Percentiles rank a stretch among this genome's conserved stretches.
Conservation (phyloP, 2,329 filamentous ascomycete genomes). For the Fusarium sp. region DNA sequence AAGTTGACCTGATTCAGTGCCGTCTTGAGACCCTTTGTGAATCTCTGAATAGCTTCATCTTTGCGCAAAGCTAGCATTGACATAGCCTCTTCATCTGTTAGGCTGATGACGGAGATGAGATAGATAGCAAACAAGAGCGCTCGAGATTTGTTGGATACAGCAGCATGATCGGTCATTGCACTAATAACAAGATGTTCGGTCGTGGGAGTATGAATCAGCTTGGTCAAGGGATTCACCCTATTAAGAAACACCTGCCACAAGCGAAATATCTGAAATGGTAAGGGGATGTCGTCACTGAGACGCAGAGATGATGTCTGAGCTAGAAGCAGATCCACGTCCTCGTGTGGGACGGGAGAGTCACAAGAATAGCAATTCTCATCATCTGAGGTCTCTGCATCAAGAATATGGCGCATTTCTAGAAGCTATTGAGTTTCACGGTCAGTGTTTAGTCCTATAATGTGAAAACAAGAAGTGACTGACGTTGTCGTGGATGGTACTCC, state of each 20-base stretch:
- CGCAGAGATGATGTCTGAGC: neutral
- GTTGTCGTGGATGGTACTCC: slow-evolving; percentile 15
- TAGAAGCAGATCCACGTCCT: slow-evolving; percentile 16
- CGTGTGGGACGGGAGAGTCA: slow-evolving; percentile 1
- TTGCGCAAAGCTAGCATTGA: slow-evolving; percentile 4
- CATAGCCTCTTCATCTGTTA: neutral
- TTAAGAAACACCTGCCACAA: slow-evolving; percentile 23
- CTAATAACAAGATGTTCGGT: slow-evolving; percentile 7
- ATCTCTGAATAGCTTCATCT: slow-evolving; percentile 5
- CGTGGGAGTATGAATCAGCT: slow-evolving; percentile 16
- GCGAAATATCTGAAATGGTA: slow-evolving; percentile 14
- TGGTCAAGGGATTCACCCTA: slow-evolving; percentile 14
- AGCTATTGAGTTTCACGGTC: neutral
- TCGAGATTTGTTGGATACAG: neutral
- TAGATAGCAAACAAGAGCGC: slow-evolving; percentile 13
- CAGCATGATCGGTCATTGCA: slow-evolving; percentile 11
- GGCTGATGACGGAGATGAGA: neutral
- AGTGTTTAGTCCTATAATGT: neutral
- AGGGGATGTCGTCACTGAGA: neutral
- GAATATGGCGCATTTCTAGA: slow-evolving; percentile 22
- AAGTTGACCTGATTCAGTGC: slow-evolving; percentile 20
- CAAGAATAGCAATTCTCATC: slow-evolving; percentile 3
- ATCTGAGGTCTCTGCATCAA: slow-evolving; percentile 23
- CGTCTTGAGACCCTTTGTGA: slow-evolving; percentile 14
- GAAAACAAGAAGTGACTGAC: neutral